A percentile compares a stretch with the other conserved stretches of the same genome.
phyloP scores from a whole-genome alignment of 2,329 filamentous ascomycete species.

The Tolypocladium inflatum region DNA sequence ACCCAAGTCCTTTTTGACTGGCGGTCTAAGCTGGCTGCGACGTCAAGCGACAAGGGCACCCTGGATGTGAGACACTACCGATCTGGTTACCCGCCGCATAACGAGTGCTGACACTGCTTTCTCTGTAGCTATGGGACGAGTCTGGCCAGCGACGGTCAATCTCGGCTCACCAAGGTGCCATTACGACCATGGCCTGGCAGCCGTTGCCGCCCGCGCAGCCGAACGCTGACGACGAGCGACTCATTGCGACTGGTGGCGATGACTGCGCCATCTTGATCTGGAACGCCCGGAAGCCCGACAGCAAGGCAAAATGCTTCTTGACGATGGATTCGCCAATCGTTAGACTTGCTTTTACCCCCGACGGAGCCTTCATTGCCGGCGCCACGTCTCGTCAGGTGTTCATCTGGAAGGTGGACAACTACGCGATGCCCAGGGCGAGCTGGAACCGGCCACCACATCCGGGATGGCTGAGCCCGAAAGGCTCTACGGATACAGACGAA shows the following conservation, averaged over 20 bases:
- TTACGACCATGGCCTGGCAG: slow-evolving; percentile 53
- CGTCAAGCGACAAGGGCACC: slow-evolving; percentile 48
- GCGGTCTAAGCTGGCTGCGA: slow-evolving; percentile 43
- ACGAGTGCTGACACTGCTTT: slow-evolving; percentile 1
- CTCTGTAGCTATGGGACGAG: slow-evolving; percentile 42
- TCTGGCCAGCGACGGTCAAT: slow-evolving; percentile 45
- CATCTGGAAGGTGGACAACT: slow-evolving; percentile 56
- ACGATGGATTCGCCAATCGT: slow-evolving; percentile 51
- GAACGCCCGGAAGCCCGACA: slow-evolving; percentile 46
- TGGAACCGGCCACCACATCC: slow-evolving; percentile 47
- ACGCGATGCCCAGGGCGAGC: slow-evolving; percentile 46
- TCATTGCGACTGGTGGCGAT: slow-evolving; percentile 52
- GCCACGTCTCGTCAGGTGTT: slow-evolving; percentile 49
- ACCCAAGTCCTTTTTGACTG: slow-evolving; percentile 47
- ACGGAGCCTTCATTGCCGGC: slow-evolving; percentile 53
- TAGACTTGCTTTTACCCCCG: slow-evolving; percentile 51
- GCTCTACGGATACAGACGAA: slow-evolving; percentile 42
- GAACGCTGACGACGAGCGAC: slow-evolving; percentile 36
- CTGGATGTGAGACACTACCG: slow-evolving; percentile 43
- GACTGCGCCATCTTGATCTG: slow-evolving; percentile 55
- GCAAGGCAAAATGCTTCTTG: slow-evolving; percentile 48
- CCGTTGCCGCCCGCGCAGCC: slow-evolving; percentile 32
- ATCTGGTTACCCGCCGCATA: no score
- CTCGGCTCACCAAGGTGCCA: slow-evolving; percentile 46
- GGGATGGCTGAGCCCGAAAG: slow-evolving; percentile 50